phyloP scores from a whole-genome alignment of 2,329 filamentous ascomycete species.

The Akanthomyces muscarius region DNA sequence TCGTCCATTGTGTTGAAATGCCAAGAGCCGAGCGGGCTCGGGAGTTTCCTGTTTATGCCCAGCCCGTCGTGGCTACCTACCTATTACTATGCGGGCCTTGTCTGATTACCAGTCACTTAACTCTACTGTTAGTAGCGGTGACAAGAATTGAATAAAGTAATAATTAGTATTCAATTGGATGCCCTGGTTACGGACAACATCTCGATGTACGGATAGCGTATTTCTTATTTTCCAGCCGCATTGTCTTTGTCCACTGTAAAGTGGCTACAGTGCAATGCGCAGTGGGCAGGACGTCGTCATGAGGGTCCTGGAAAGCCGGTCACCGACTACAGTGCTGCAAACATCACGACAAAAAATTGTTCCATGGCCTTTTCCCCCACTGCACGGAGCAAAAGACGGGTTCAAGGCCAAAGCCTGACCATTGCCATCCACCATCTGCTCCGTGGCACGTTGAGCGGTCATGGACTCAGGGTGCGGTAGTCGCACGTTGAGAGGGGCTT shows the following conservation, averaged over 20 bases:
- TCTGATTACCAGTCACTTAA: background rate
- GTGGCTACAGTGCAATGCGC: background rate
- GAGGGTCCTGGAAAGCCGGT: background rate
- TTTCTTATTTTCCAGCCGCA: too few relatives aligned
- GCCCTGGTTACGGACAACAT: too few relatives aligned
- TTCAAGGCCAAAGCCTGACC: background rate
- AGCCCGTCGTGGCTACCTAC: background rate
- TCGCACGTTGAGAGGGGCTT: background rate
- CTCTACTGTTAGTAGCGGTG: background rate
- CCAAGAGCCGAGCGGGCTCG: background rate
- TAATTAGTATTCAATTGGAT: too few relatives aligned
- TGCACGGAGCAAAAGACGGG: background rate
- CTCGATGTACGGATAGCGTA: too few relatives aligned
- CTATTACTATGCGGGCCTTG: background rate
- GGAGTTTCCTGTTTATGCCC: background rate
- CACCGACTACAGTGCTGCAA: background rate
- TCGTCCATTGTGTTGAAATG: constrained; percentile 8
- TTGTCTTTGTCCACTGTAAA: background rate
- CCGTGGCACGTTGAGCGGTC: too few relatives aligned
- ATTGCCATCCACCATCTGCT: too few relatives aligned
- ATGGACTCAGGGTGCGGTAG: background rate
- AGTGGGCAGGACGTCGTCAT: background rate
- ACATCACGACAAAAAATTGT: background rate
- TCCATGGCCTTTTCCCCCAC: background rate
- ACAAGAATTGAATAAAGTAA: too few relatives aligned